Conservation (phyloP, 805 yeast genomes). For the Myxozyma melibiosi region DNA sequence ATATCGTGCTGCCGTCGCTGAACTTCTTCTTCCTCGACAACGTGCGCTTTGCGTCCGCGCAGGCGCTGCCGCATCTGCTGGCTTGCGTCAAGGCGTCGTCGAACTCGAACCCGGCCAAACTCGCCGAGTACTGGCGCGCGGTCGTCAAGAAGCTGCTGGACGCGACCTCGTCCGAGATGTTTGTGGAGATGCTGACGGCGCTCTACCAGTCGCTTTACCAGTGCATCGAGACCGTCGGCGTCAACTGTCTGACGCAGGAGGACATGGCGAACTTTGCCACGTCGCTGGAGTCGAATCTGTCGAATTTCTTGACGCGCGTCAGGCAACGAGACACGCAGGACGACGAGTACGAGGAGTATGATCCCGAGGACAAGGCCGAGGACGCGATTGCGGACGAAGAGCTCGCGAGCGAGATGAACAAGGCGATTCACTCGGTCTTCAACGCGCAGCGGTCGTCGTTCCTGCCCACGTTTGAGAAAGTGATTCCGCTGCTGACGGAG, state of each 20-base stretch:
- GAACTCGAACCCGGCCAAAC: slow-evolving; percentile 52
- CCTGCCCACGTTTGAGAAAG: slow-evolving; percentile 62
- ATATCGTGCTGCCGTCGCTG: slow-evolving; percentile 82
- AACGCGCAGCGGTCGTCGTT: slow-evolving; percentile 60
- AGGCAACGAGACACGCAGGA: slow-evolving; percentile 52
- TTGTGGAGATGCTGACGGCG: slow-evolving; percentile 76
- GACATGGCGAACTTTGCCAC: slow-evolving; percentile 57
- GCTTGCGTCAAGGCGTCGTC: slow-evolving; percentile 50
- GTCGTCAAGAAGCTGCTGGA: slow-evolving; percentile 68
- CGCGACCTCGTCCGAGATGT: slow-evolving; percentile 75
- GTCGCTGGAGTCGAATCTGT: slow-evolving; percentile 61
- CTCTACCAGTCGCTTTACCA: slow-evolving; percentile 73
- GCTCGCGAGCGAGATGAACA: slow-evolving; percentile 80
- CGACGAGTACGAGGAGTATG: slow-evolving; percentile 59
- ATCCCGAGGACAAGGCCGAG: slow-evolving; percentile 81
- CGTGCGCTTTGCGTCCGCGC: slow-evolving; percentile 88
- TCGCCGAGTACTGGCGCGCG: slow-evolving; percentile 69
- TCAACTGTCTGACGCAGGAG: slow-evolving; percentile 53
- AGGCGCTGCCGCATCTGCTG: slow-evolving; percentile 76
- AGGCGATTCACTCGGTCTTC: slow-evolving; percentile 70
- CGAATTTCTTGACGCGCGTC: slow-evolving; percentile 70
- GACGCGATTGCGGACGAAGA: slow-evolving; percentile 88
- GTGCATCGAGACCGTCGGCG: slow-evolving; percentile 68
- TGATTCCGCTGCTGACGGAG: slow-evolving; percentile 64
- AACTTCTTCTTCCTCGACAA: slow-evolving; percentile 93